These are phyloP conservation scores for Candida andamanensis DNA, from an alignment of 805 yeast genomes.

Conservation along the genomic window DNA sequence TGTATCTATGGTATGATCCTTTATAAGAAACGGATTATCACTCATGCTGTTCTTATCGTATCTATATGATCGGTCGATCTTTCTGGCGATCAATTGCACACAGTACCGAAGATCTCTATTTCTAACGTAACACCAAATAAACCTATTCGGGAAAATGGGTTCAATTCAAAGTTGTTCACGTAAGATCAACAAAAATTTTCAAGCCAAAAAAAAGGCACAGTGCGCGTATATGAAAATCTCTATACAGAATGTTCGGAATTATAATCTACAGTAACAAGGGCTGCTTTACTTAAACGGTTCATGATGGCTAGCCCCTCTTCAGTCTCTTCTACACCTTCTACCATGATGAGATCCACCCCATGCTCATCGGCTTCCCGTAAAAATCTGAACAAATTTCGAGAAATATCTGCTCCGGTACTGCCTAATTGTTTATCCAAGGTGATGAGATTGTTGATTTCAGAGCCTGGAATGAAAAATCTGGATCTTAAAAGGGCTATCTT, in stretches of 20 bases:
- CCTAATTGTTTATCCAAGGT: slow-evolving; percentile 39
- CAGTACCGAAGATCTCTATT: no score
- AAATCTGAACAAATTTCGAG: slow-evolving; percentile 65
- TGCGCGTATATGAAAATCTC: no score
- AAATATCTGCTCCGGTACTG: slow-evolving; percentile 51
- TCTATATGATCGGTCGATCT: no score
- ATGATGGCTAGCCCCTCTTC: slow-evolving; percentile 90
- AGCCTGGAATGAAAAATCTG: slow-evolving; percentile 24
- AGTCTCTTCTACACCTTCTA: slow-evolving; percentile 73
- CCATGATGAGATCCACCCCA: slow-evolving; percentile 66
- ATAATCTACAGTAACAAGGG: slow-evolving; percentile 41
- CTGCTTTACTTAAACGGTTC: slow-evolving; percentile 87
- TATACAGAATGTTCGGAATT: no score
- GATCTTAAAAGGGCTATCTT: slow-evolving; percentile 53
- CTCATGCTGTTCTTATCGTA: slow-evolving; percentile 32
- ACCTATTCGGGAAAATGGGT: no score
- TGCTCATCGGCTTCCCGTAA: slow-evolving; percentile 72
- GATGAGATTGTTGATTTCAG: slow-evolving; percentile 12
- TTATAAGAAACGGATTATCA: slow-evolving; percentile 35
- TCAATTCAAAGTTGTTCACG: no score
- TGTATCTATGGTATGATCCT: slow-evolving; percentile 8
- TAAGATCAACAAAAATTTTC: no score
- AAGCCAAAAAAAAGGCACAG: no score
- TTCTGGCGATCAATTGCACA: no score
- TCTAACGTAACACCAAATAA: no score